A percentile compares a stretch with the other conserved stretches of the same genome.
Conservation (phyloP, 768 basidiomycete species). For the Terana coerulea region DNA sequence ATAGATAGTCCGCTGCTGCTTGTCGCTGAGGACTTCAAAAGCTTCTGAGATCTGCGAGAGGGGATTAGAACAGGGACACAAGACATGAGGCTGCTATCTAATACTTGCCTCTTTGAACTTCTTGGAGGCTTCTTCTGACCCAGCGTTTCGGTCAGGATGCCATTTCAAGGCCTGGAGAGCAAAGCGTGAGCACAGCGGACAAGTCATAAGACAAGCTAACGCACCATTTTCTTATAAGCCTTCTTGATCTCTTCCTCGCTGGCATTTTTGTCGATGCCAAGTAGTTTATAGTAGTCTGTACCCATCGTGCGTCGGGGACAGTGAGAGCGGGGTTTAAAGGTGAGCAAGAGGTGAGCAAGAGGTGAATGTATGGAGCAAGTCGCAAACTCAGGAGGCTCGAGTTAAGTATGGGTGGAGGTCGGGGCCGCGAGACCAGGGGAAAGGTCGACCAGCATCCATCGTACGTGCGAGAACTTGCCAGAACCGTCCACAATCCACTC, state of each 20-base stretch:
- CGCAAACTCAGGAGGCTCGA: background rate
- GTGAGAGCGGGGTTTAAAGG: background rate
- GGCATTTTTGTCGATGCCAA: slow-evolving; percentile 73
- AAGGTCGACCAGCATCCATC: slow-evolving; percentile 5
- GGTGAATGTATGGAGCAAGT: background rate
- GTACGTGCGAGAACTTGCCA: slow-evolving; percentile 30
- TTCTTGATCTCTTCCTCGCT: slow-evolving; percentile 86
- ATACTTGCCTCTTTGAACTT: slow-evolving; percentile 86
- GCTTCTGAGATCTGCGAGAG: slow-evolving; percentile 81
- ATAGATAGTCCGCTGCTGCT: slow-evolving; percentile 78
- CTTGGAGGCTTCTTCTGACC: slow-evolving; percentile 78
- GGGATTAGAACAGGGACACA: slow-evolving; percentile 2
- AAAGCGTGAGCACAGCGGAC: slow-evolving; percentile 1
- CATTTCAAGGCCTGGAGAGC: slow-evolving; percentile 72
- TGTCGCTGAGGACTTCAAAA: slow-evolving; percentile 91
- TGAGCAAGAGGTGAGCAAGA: background rate
- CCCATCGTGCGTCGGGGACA: slow-evolving; percentile 51
- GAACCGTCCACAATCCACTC: slow-evolving; percentile 29
- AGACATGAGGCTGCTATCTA: background rate
- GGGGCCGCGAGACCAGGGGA: slow-evolving; percentile 1
- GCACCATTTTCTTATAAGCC: slow-evolving; percentile 91
- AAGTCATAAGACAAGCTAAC: slow-evolving; percentile 15
- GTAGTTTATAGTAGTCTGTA: slow-evolving; percentile 82
- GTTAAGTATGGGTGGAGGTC: slow-evolving; percentile 12
- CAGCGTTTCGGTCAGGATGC: slow-evolving; percentile 90